Evolutionary conservation across 108 stramenopile species (phyloP).

Genomic region (Thalassiosira profunda): DNA sequence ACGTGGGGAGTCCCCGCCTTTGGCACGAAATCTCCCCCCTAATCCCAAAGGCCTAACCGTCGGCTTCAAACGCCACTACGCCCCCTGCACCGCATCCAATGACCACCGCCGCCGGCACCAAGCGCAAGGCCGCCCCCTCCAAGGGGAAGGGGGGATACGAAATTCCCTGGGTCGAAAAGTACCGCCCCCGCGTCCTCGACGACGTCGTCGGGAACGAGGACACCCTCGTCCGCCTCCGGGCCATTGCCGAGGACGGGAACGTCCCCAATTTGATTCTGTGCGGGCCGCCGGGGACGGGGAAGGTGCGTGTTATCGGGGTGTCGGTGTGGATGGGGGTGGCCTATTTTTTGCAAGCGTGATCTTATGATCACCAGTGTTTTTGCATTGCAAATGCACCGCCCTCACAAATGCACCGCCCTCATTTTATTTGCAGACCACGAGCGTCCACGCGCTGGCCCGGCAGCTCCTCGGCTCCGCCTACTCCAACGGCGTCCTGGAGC

Average conservation of each 20-base stretch:
- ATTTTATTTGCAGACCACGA: conserved; percentile 68
- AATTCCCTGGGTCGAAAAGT: conserved; percentile 98
- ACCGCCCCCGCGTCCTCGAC: conserved; percentile 81
- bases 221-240: conserved; percentile 88
- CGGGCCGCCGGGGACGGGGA: conserved; percentile 95
- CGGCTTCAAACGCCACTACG: too few species aligned
- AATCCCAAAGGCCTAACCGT: too few species aligned
- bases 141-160: conserved; percentile 56
- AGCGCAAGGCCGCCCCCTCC: conserved; percentile 25
- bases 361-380: not conserved
- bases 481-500: conserved; percentile 80
- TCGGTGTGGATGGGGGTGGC: not conserved
- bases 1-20: too few species aligned
- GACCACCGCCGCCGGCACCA: conserved; percentile 16
- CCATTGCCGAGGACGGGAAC: conserved; percentile 97
- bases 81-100: too few species aligned
- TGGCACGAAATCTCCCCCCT: too few species aligned
- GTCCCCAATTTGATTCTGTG: conserved; percentile 97
- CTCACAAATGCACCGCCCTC: not conserved
- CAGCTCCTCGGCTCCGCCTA: conserved; percentile 87
- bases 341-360: too few species aligned
- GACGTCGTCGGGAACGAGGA: conserved; percentile 99
- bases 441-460: conserved; percentile 89
- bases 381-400: conserved; percentile 5
- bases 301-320: conserved; percentile 44